Conservation (phyloP, 1,284 basidiomycete genomes). For the Apiotrichum gamsii region DNA sequence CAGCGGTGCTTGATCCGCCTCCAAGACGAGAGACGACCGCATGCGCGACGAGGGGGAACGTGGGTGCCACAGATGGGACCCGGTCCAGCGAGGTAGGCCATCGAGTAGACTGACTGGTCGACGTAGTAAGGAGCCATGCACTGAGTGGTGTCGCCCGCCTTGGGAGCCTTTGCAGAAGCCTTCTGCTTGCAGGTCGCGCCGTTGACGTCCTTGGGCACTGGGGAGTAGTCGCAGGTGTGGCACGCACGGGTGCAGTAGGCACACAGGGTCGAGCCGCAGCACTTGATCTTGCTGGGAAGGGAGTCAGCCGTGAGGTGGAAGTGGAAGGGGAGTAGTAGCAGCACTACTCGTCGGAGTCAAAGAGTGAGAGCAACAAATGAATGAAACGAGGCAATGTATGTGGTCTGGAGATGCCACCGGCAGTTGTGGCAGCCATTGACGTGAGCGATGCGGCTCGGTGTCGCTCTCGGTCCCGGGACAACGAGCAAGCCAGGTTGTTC, state of each 20-base stretch:
- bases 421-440: too few relatives aligned
- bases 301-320: constrained; percentile 4
- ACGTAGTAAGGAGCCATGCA: constrained; percentile 30
- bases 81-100: constrained; percentile 26
- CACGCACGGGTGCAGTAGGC: constrained; percentile 43
- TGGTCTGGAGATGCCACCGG: too few relatives aligned
- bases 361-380: too few relatives aligned
- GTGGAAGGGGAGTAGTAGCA: not conserved
- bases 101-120: constrained; percentile 28
- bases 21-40: too few relatives aligned
- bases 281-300: constrained; percentile 43
- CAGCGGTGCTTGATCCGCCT: too few relatives aligned
- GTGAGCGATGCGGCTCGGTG: too few relatives aligned
- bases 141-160: constrained; percentile 19
- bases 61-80: constrained; percentile 21
- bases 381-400: too few relatives aligned
- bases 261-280: constrained; percentile 43
- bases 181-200: constrained; percentile 43
- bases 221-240: constrained; percentile 42
- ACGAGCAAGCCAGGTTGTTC: too few relatives aligned
- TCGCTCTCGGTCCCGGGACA: too few relatives aligned
- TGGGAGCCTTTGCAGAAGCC: constrained; percentile 37
- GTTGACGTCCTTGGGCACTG: constrained; percentile 46
- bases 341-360: constrained; percentile 41
- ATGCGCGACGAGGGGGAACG: constrained; percentile 30